These are phyloP conservation scores for Leccinum longicurvipes DNA, from an alignment of 768 basidiomycete genomes.

Conservation along the genomic window DNA sequence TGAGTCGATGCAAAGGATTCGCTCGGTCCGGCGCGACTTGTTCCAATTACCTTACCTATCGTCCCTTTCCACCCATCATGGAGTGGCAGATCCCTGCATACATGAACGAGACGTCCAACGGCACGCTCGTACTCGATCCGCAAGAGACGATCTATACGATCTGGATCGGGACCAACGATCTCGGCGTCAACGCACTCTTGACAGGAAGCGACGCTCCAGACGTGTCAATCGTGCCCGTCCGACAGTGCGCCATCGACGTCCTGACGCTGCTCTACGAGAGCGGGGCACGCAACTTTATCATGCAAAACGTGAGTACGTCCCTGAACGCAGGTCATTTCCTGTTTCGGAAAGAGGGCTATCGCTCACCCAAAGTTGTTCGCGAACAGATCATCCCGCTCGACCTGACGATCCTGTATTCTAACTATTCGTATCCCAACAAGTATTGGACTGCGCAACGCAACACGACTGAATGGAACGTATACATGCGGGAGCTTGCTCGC, in stretches of 20 bases:
- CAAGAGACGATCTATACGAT: constrained; percentile 58
- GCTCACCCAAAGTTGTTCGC: background rate
- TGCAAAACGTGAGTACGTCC: constrained; percentile 61
- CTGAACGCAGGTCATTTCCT: background rate
- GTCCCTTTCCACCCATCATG: constrained; percentile 57
- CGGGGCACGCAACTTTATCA: constrained; percentile 65
- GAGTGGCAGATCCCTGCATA: constrained; percentile 47
- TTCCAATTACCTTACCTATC: constrained; percentile 56
- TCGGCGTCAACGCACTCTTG: constrained; percentile 52
- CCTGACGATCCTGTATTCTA: constrained; percentile 44
- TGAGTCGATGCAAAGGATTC: constrained; percentile 34
- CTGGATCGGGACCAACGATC: constrained; percentile 69
- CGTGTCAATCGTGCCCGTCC: constrained; percentile 57
- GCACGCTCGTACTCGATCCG: constrained; percentile 33
- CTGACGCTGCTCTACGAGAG: constrained; percentile 51
- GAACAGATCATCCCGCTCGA: constrained; percentile 57
- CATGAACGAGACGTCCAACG: constrained; percentile 41
- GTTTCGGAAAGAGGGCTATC: background rate
- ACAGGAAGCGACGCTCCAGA: constrained; percentile 44
- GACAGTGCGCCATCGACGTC: constrained; percentile 58
- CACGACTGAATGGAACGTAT: constrained; percentile 54
- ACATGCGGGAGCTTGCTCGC: constrained; percentile 50
- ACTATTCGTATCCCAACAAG: constrained; percentile 44
- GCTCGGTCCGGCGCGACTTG: constrained; percentile 64
- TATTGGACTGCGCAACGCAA: constrained; percentile 52